A percentile compares a stretch with the other conserved stretches of the same genome.
Conservation (phyloP, 352 stramenopile genomes). For the Pythium insidiosum region DNA sequence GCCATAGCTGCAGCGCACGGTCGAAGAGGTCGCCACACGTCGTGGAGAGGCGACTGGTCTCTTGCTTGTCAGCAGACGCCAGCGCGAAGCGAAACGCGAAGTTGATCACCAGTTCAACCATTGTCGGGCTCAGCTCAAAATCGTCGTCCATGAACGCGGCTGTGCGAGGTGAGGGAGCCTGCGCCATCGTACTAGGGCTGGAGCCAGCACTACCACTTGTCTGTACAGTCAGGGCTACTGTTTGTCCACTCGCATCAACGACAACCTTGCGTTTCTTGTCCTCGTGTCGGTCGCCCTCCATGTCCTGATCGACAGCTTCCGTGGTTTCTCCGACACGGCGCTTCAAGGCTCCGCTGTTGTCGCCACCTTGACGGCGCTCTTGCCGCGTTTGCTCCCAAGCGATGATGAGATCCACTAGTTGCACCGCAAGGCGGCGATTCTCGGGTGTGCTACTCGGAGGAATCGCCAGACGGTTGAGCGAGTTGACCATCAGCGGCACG, state of each 20-base stretch:
- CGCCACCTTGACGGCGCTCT: conserved; percentile 22
- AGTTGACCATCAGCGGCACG: conserved; percentile 95
- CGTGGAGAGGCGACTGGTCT: conserved; percentile 82
- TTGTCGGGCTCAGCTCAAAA: conserved; percentile 78
- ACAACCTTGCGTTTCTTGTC: conserved; percentile 8
- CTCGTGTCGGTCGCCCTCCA: background rate
- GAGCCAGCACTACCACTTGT: no score
- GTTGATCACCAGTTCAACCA: conserved; percentile 91
- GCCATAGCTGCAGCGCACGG: conserved; percentile 79
- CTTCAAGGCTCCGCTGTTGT: conserved; percentile 3
- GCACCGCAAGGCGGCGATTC: conserved; percentile 89
- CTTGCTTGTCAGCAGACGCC: conserved; percentile 84
- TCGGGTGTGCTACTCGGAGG: conserved; percentile 90
- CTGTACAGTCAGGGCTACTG: background rate
- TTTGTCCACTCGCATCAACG: background rate
- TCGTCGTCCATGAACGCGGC: conserved; percentile 60
- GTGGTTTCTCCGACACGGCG: background rate
- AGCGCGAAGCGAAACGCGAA: conserved; percentile 86
- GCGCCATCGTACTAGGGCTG: conserved; percentile 1
- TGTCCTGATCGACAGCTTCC: background rate
- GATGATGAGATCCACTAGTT: conserved; percentile 94
- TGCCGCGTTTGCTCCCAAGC: conserved; percentile 90
- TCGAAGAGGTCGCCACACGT: conserved; percentile 86
- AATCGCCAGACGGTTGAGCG: conserved; percentile 93
- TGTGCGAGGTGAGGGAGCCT: no score